These are phyloP conservation scores for Zhuliangozyma blackwelliae DNA, from an alignment of 1,139 yeast species.

Conservation along the genomic window DNA sequence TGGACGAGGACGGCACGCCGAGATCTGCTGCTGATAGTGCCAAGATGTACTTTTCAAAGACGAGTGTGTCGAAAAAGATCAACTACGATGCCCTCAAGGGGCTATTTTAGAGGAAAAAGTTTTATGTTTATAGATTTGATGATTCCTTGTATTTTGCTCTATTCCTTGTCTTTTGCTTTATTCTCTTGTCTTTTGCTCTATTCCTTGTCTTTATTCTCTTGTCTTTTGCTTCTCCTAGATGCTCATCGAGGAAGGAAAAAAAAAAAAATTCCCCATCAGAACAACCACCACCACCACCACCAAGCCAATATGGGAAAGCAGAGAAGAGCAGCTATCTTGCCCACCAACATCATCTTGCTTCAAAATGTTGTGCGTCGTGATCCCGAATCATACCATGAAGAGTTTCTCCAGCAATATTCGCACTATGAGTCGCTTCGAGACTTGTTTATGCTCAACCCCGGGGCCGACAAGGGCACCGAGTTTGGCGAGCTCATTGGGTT, in stretches of 20 bases:
- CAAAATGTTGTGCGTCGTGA: slow-evolving; percentile 93
- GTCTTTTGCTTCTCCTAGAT: no score
- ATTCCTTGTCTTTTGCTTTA: not conserved
- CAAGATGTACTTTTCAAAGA: slow-evolving; percentile 61
- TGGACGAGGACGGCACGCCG: slow-evolving; percentile 46
- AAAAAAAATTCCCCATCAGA: not conserved
- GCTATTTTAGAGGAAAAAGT: slow-evolving; percentile 23
- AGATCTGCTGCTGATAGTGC: slow-evolving; percentile 70
- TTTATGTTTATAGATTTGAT: not conserved
- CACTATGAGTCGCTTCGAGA: slow-evolving; percentile 91
- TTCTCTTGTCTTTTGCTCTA: not conserved
- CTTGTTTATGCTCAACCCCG: slow-evolving; percentile 69
- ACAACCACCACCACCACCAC: not conserved
- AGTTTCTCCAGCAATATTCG: slow-evolving; percentile 83
- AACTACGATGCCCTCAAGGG: slow-evolving; percentile 76
- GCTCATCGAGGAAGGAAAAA: not conserved
- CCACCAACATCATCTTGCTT: slow-evolving; percentile 82
- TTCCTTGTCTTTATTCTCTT: no score
- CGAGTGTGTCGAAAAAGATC: slow-evolving; percentile 78
- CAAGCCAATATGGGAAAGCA: slow-evolving; percentile 65
- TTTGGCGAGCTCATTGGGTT: slow-evolving; percentile 85
- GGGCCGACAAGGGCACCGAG: slow-evolving; percentile 66
- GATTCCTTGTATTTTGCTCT: no score
- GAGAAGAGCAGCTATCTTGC: slow-evolving; percentile 88
- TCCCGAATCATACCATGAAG: slow-evolving; percentile 91